Conservation (phyloP, 1,284 basidiomycete genomes). For the Malassezia nana region DNA sequence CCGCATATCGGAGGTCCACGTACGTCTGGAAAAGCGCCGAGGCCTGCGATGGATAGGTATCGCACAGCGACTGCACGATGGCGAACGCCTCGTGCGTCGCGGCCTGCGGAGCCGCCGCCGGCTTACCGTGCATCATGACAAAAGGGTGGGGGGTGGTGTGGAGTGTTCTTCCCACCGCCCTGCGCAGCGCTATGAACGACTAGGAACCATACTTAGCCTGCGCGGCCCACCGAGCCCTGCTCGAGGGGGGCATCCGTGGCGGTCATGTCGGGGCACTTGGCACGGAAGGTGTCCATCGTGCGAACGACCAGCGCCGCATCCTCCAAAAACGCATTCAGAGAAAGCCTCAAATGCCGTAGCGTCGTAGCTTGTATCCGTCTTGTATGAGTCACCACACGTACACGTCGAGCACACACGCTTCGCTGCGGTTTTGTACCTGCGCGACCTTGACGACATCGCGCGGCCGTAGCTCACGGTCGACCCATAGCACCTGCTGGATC, state of each 20-base stretch:
- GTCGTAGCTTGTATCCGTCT: constrained; percentile 24
- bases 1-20: constrained; percentile 40
- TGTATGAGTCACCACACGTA: constrained; percentile 5
- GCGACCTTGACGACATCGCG: constrained; percentile 30
- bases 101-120: background rate
- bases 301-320: constrained; percentile 28
- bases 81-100: constrained; percentile 21
- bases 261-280: background rate
- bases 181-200: background rate
- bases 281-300: constrained; percentile 27
- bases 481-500: constrained; percentile 24
- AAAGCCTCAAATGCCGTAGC: constrained; percentile 29
- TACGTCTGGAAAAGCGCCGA: constrained; percentile 43
- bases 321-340: constrained; percentile 34
- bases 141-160: too few species aligned
- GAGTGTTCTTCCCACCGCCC: background rate
- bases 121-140: background rate
- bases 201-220: constrained; percentile 17
- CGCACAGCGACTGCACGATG: constrained; percentile 20
- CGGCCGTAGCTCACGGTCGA: constrained; percentile 37
- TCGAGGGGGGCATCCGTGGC: constrained; percentile 21
- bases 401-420: background rate
- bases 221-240: constrained; percentile 30
- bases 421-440: constrained; percentile 9
- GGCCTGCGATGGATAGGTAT: constrained; percentile 36